These are phyloP conservation scores for Eucalyptus sp. DNA, from an alignment of 345 rosid genomes.

Conservation along the genomic window DNA sequence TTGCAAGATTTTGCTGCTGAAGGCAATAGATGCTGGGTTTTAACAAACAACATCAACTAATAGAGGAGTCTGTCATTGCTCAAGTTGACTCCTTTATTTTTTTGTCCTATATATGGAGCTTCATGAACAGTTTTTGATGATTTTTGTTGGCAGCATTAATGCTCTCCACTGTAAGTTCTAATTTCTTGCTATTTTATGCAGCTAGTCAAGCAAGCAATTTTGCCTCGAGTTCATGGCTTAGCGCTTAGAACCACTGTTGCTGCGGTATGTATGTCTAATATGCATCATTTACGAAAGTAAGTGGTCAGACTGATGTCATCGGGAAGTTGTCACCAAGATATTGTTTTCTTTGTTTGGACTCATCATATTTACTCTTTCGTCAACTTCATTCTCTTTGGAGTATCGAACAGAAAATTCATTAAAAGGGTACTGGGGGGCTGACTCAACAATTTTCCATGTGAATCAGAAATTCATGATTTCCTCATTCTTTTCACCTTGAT, in stretches of 20 bases:
- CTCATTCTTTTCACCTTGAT: background rate
- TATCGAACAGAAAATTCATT: background rate
- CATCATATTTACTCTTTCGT: background rate
- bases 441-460: background rate
- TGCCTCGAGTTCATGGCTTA: slow-evolving; percentile 92
- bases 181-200: slow-evolving; percentile 11
- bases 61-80: background rate
- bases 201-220: slow-evolving; percentile 85
- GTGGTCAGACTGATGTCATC: background rate
- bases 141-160: background rate
- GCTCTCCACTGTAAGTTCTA: background rate
- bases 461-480: background rate
- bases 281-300: background rate
- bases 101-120: background rate
- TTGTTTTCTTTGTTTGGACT: background rate
- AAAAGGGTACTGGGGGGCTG: background rate
- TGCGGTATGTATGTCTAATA: slow-evolving; percentile 46
- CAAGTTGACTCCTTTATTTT: background rate
- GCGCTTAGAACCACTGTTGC: slow-evolving; percentile 98
- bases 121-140: background rate
- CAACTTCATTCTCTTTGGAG: background rate
- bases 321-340: background rate
- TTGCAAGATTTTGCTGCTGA: background rate
- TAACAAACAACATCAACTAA: background rate
- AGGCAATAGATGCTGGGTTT: background rate